Percentiles rank a stretch among this genome's conserved stretches.
Evolutionary conservation across 805 yeast genomes (phyloP).

Genomic region (Zygoascus tannicola): DNA sequence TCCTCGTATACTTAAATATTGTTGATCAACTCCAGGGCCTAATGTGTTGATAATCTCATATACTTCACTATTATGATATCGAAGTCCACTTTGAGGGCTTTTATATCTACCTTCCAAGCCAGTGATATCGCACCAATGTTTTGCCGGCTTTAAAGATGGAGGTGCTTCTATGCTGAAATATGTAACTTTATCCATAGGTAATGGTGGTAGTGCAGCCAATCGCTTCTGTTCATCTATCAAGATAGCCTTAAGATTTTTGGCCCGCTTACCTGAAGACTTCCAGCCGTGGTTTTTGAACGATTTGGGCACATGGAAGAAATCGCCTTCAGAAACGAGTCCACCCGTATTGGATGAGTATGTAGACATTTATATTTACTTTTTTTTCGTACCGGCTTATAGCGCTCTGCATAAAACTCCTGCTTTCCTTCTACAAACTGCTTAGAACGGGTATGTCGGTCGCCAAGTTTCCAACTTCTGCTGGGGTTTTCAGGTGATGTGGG

Average conservation of each 20-base stretch:
- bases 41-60: slow-evolving; percentile 64
- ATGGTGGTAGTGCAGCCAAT: slow-evolving; percentile 30
- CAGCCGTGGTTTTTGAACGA: slow-evolving; percentile 51
- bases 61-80: slow-evolving; percentile 78
- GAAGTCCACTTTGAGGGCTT: slow-evolving; percentile 56
- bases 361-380: neutral
- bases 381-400: no score
- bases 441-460: no score
- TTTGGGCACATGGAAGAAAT: slow-evolving; percentile 16
- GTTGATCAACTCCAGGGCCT: slow-evolving; percentile 90
- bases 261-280: slow-evolving; percentile 48
- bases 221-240: slow-evolving; percentile 71
- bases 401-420: no score
- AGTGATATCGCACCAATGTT: slow-evolving; percentile 87
- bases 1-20: slow-evolving; percentile 74
- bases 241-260: slow-evolving; percentile 66
- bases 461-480: no score
- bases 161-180: slow-evolving; percentile 71
- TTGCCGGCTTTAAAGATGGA: slow-evolving; percentile 72
- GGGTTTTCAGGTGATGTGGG: no score
- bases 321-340: slow-evolving; percentile 17
- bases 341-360: neutral
- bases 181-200: slow-evolving; percentile 40
- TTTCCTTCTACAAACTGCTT: no score
- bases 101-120: slow-evolving; percentile 75